Base-by-base conservation (phyloP, 257 asterid genomes). In the Avicennia marina region DNA sequence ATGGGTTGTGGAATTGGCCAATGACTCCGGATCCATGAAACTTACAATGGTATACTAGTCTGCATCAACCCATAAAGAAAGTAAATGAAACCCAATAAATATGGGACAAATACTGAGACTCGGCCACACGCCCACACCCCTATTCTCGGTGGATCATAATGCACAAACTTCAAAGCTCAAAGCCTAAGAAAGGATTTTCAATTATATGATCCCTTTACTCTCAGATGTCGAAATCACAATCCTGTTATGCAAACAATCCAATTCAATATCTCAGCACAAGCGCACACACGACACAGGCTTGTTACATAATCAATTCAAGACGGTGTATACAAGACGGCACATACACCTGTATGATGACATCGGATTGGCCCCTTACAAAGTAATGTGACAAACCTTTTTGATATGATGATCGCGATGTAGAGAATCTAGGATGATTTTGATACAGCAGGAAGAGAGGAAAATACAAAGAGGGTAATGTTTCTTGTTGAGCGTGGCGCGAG, bases 21-120 rank as follows among this genome's bases (percentile, higher is more conserved):
- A 42, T 2, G 53, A 19, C 18, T 69, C 57, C 8, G 44, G 59
- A 58, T 75, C 75, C 81, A 71, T 75, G 54, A n/a, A 11, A 20
- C 25, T 62, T 33, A 18, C 12, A 33, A 7, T 21, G 18, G 34
- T 36, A 4, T 1, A 42, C 53, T 34, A 55, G 4, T 56, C 43
- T 52, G 64, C 15, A 63, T 33, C 40, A 61, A 36, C n/a, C n/a
- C n/a, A 44, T 10, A 18, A 34, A 53, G 2, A 3, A 19, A 22
- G 26, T 3, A 13, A 24, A 20, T 8, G 29, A 34, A 57, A 42
- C 21, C 0, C 13, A 51, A 48, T 17, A 34, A 22, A 21, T 7
- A n/a, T 15, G 8, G 22, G 29, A 52, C 24, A 53, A 39, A 40
- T 29, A 11, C 44, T 11, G 13, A 29, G 19, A 46, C 47, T 17